Base-by-base conservation (phyloP, 805 yeast genomes). In the Wickerhamiella hasegawae region DNA sequence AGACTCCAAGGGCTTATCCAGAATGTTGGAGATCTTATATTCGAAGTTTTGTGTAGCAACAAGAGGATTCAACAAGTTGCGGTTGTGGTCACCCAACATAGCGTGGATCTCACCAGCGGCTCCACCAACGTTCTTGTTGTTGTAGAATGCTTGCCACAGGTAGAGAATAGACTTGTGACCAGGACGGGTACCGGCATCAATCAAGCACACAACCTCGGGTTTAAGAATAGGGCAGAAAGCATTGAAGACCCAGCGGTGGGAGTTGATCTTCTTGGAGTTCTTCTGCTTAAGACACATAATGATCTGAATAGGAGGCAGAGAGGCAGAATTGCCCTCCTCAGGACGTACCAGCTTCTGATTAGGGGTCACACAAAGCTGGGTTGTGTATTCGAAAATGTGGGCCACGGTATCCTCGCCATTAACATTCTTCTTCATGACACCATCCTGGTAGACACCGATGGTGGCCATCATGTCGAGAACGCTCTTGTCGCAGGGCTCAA, bases 101-200 rank as follows among this genome's bases (percentile, higher is more conserved):
- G 77, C 76, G 38, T 69, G 73, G 47, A 73, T 72, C 46, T 73
- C 80, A n/a, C 80, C 80, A 56, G 78, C 72, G 4, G 79, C 78
- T 18, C 80, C 80, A 4, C 79, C 80, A 19, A 73, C 73, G 38
- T 63, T 63, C 8, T 65, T 63, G 46, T 73, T 70, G 39, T 61
- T 57, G 51, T 71, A 69, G 42, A 73, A 73, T 33, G 71, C 76
- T 43, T 69, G 68, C 80, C 80, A 73, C 35, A 73, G 59, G 41
- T 71, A 65, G 39, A 68, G 65, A 38, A 73, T 56, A 4, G 79
- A 64, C 43, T 68, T 68, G 18, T 67, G 64, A 1, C 69, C 60
- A 2, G 80, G 80, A 45, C 69, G 69, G 12, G 80, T 73, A 35
- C 80, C 80, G 17, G 76, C 76, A 49, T 73, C 80, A 18, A 73